Evolutionary conservation across 2,329 filamentous ascomycete species (phyloP).

Genomic region (Dactylellina parvicollis): DNA sequence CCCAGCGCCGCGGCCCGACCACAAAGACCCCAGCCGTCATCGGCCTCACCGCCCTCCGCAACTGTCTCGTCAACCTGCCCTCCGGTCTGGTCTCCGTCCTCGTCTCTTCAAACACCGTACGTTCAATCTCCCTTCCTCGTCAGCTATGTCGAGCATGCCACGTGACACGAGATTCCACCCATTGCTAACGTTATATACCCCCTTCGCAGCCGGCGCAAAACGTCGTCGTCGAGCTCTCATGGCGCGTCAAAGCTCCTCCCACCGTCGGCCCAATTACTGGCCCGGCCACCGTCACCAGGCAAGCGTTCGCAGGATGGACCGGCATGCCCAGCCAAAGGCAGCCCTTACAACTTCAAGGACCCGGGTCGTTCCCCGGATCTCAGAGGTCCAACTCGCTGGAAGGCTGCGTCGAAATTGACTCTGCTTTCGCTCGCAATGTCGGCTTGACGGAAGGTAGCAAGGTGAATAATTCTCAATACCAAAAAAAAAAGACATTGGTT

Average conservation of each 20-base stretch:
- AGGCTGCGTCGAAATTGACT: conserved; percentile 58
- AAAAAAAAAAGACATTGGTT: background rate
- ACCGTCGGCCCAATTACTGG: conserved; percentile 60
- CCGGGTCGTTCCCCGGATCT: conserved; percentile 52
- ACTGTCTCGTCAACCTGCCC: conserved; percentile 92
- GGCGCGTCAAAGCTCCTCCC: conserved; percentile 68
- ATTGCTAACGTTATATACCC: conserved; percentile 21
- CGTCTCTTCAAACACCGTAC: conserved; percentile 87
- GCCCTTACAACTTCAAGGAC: conserved; percentile 63
- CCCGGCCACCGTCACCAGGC: conserved; percentile 65
- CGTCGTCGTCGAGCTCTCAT: conserved; percentile 91
- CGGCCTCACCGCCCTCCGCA: conserved; percentile 86
- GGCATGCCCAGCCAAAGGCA: conserved; percentile 95
- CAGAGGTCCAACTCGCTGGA: conserved; percentile 52
- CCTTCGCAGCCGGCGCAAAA: conserved; percentile 81
- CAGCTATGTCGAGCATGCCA: conserved; percentile 10
- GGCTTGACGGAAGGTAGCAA: conserved; percentile 58
- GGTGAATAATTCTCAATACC: conserved; percentile 42
- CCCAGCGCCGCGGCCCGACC: conserved; percentile 49
- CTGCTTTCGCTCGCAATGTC: conserved; percentile 58
- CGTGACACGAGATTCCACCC: conserved; percentile 7
- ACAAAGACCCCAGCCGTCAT: conserved; percentile 76
- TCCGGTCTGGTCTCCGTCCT: conserved; percentile 83
- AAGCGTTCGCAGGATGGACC: conserved; percentile 90
- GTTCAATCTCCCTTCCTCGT: conserved; percentile 59